Evolutionary conservation across 192 early-diverging fungal species (phyloP), one percentile per base, ranked within the genome.

Genomic region (Coemansia sp.): DNA sequence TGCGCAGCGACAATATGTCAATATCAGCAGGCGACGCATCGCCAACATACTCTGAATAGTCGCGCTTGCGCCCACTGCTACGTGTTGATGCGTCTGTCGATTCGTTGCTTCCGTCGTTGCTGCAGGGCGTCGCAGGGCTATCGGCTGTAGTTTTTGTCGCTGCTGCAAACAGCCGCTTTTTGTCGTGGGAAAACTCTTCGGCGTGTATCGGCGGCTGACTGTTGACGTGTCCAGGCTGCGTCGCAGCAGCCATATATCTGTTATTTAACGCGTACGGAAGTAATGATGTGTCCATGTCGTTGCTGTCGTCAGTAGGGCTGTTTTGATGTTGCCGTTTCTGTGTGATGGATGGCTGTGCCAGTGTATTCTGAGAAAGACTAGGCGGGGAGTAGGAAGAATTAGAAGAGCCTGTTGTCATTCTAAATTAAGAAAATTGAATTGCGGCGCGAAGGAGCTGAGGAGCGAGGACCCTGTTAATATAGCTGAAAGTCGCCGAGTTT

Each of bases 51-150:
- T 71, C 69, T 9, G 69, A 30, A 33, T 51, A 71, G 52, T 59
- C 51, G 30, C 75, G 75, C 48, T 78, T 78, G 33, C 65, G 69
- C n/a, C 64, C 62, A 14, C 49, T 25, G 23, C 41, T 43, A 38
- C 19, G 46, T n/a, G 43, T 25, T 17, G 55, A 6, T 27, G 19
- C 34, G 1, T 22, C 37, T 19, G 50, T n/a, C 17, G 15, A 49
- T 21, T 43, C 21, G 52, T 21, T 37, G 34, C 34, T 47, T 30
- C 15, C 33, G 30, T 38, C 34, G 40, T 33, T 60, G 58, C 45
- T 61, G 33, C 49, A 25, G 19, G 37, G 33, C 38, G 33, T 38
- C 18, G 37, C 13, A 17, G 41, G 39, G 40, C 37, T 42, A 9
- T 49, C 23, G 13, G 47, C n/a, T 27, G 22, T n/a, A 14, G 22